These are phyloP conservation scores for Fistulinella cinereoalba DNA, from an alignment of 1,284 basidiomycete genomes.

Conservation along the genomic window DNA sequence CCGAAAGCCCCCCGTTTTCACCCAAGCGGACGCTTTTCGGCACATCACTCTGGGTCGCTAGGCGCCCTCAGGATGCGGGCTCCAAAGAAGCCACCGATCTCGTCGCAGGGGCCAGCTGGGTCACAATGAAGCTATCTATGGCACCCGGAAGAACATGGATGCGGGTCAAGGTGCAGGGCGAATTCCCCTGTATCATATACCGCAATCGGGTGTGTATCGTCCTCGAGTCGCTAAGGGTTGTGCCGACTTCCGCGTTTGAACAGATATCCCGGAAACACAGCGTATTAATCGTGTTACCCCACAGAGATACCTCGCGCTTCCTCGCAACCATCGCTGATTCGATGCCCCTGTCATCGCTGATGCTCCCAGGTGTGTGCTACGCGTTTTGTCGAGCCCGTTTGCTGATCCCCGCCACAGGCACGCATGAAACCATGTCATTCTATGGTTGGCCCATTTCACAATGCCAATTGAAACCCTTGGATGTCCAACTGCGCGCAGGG, in stretches of 20 bases:
- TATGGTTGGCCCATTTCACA: conserved; percentile 79
- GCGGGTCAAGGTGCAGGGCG: conserved; percentile 37
- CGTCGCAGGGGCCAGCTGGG: conserved; percentile 16
- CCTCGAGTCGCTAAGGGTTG: background rate
- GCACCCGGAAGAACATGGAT: conserved; percentile 43
- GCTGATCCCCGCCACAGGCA: conserved; percentile 41
- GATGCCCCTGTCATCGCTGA: conserved; percentile 63
- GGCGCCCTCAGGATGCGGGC: conserved; percentile 2
- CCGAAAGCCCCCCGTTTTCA: conserved; percentile 25
- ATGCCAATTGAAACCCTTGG: conserved; percentile 60
- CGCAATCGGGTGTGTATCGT: conserved; percentile 43
- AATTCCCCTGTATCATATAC: conserved; percentile 58
- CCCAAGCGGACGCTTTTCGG: too few relatives aligned
- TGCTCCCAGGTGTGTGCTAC: conserved; percentile 62
- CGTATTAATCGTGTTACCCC: conserved; percentile 53
- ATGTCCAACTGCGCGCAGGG: conserved; percentile 59
- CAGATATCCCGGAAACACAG: conserved; percentile 42
- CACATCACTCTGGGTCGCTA: conserved; percentile 16
- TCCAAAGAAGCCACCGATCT: conserved; percentile 15
- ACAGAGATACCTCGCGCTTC: conserved; percentile 57
- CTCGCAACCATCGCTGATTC: conserved; percentile 65
- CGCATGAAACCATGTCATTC: conserved; percentile 77
- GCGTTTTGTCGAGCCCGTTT: background rate
- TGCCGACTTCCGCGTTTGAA: conserved; percentile 5
- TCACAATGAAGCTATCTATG: conserved; percentile 24